phyloP scores from a whole-genome alignment of 495 filamentous ascomycete species.

The Talaromyces adpressus region DNA sequence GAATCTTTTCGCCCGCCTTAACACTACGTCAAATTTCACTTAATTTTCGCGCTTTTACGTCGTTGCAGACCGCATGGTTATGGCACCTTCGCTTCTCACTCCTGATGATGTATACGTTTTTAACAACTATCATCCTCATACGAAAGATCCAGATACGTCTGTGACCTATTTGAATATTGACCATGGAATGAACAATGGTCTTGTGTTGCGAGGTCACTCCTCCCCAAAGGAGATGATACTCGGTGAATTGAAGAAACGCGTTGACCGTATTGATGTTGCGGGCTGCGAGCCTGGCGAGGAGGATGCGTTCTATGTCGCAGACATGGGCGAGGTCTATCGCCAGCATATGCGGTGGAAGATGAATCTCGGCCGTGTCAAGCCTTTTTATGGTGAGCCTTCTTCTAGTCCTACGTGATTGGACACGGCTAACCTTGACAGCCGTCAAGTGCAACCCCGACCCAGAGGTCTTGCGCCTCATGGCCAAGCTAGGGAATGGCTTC shows the following conservation, averaged over 20 bases:
- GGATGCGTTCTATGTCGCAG: slow-evolving; percentile 96
- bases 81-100: slow-evolving; percentile 65
- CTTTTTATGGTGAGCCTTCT: slow-evolving; percentile 79
- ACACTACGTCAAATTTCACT: slow-evolving; percentile 35
- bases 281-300: slow-evolving; percentile 83
- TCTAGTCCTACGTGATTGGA: background rate
- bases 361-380: slow-evolving; percentile 86
- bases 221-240: slow-evolving; percentile 58
- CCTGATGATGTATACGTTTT: slow-evolving; percentile 44
- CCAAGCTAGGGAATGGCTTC: slow-evolving; percentile 85
- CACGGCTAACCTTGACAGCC: slow-evolving; percentile 41
- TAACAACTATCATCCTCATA: slow-evolving; percentile 22
- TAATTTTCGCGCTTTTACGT: slow-evolving; percentile 8
- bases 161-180: slow-evolving; percentile 14
- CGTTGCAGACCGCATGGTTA: slow-evolving; percentile 38
- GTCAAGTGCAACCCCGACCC: slow-evolving; percentile 98
- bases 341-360: slow-evolving; percentile 98
- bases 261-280: slow-evolving; percentile 76
- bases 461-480: slow-evolving; percentile 79
- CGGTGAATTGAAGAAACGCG: slow-evolving; percentile 71
- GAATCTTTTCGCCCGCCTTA: slow-evolving; percentile 90
- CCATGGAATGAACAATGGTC: slow-evolving; percentile 32
- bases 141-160: slow-evolving; percentile 8
- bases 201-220: slow-evolving; percentile 37
- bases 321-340: slow-evolving; percentile 97